phyloP scores from a whole-genome alignment of 495 filamentous ascomycete species.

The Aspergillus nanangensis region DNA sequence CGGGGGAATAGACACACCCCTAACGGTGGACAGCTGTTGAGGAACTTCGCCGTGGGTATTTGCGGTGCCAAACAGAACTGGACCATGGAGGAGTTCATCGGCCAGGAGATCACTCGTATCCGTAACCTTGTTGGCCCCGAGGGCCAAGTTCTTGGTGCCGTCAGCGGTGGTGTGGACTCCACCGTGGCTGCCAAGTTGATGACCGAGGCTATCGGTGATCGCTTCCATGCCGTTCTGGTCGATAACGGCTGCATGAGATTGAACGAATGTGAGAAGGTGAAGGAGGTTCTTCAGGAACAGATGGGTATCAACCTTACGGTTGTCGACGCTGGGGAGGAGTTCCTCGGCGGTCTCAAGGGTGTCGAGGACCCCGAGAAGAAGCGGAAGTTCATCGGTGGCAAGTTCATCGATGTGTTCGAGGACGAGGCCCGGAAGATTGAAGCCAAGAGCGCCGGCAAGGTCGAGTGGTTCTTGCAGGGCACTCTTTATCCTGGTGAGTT shows the following conservation, averaged over 20 bases:
- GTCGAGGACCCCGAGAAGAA: slow-evolving; percentile 84
- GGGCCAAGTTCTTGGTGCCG: slow-evolving; percentile 80
- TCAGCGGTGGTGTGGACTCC: slow-evolving; percentile 87
- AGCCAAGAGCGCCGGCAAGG: slow-evolving; percentile 58
- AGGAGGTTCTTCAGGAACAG: slow-evolving; percentile 67
- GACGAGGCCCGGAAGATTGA: slow-evolving; percentile 74
- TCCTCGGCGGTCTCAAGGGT: slow-evolving; percentile 70
- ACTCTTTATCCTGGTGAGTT: slow-evolving; percentile 62
- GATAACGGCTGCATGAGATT: slow-evolving; percentile 87
- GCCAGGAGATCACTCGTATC: slow-evolving; percentile 74
- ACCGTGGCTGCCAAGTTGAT: slow-evolving; percentile 86
- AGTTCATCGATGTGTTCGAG: slow-evolving; percentile 87
- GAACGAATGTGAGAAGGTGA: slow-evolving; percentile 75
- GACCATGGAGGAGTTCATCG: slow-evolving; percentile 78
- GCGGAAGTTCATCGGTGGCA: slow-evolving; percentile 85
- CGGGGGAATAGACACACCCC: slow-evolving; percentile 53
- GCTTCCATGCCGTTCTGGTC: slow-evolving; percentile 86
- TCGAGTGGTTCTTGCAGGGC: slow-evolving; percentile 83
- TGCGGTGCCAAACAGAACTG: slow-evolving; percentile 71
- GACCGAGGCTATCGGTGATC: slow-evolving; percentile 74
- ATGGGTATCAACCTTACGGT: slow-evolving; percentile 90
- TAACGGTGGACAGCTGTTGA: slow-evolving; percentile 56
- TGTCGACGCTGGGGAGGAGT: slow-evolving; percentile 71
- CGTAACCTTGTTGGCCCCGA: slow-evolving; percentile 69
- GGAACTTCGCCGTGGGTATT: slow-evolving; percentile 79